Conservation (phyloP, 2,329 filamentous ascomycete genomes). For the Aureobasidium lini region DNA sequence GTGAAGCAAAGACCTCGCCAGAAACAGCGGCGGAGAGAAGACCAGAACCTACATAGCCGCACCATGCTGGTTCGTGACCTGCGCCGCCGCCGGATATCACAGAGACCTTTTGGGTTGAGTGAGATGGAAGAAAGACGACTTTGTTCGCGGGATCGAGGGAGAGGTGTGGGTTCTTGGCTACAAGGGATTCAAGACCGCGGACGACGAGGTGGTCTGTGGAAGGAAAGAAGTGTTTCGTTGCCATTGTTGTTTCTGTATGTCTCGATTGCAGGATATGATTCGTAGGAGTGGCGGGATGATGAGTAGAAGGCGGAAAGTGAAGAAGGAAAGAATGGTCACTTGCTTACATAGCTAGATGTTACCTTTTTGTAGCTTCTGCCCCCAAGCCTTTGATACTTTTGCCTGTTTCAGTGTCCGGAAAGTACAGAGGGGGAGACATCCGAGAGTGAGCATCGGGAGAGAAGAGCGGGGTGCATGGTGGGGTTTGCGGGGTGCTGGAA, state of each 20-base stretch:
- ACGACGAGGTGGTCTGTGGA: slow-evolving; percentile 44
- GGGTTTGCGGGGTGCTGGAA: neutral
- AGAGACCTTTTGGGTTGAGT: slow-evolving; percentile 36
- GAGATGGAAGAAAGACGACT: slow-evolving; percentile 41
- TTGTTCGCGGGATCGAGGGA: slow-evolving; percentile 40
- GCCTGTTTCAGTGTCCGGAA: neutral
- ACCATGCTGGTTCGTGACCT: slow-evolving; percentile 44
- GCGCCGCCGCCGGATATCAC: slow-evolving; percentile 42
- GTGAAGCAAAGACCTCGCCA: slow-evolving; percentile 43
- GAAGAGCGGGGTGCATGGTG: slow-evolving; percentile 6
- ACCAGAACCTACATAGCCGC: slow-evolving; percentile 42
- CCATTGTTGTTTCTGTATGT: slow-evolving; percentile 32
- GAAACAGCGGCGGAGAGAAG: slow-evolving; percentile 42
- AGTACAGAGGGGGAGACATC: neutral
- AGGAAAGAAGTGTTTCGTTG: slow-evolving; percentile 48
- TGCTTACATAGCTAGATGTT: neutral
- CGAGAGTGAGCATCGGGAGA: neutral
- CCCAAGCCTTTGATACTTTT: neutral
- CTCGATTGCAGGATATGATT: neutral
- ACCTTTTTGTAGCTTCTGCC: neutral
- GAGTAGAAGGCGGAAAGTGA: neutral
- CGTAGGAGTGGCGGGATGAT: neutral
- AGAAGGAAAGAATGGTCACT: neutral
- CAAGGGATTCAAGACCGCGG: slow-evolving; percentile 41
- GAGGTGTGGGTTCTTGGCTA: slow-evolving; percentile 37